Evolutionary conservation across 129 eudicot species (phyloP).

Genomic region (Tanacetum coccineum): DNA sequence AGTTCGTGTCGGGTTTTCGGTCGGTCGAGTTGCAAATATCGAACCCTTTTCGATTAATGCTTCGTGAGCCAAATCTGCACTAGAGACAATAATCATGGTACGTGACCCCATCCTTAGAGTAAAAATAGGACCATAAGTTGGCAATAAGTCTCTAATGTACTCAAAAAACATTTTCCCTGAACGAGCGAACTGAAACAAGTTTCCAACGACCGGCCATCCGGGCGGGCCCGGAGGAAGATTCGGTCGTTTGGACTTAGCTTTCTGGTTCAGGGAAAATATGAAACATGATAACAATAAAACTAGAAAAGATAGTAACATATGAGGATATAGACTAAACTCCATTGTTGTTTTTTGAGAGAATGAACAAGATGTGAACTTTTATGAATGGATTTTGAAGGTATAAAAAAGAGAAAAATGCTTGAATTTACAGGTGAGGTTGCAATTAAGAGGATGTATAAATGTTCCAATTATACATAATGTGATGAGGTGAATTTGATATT

Average conservation of each 20-base stretch:
- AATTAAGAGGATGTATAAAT: slow-evolving; percentile 12
- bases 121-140: slow-evolving; percentile 62
- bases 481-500: background rate
- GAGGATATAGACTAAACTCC: slow-evolving; percentile 29
- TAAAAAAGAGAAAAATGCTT: slow-evolving; percentile 4
- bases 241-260: slow-evolving; percentile 20
- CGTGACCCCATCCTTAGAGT: slow-evolving; percentile 70
- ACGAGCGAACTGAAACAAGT: slow-evolving; percentile 65
- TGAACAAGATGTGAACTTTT: background rate
- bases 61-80: slow-evolving; percentile 50
- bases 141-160: slow-evolving; percentile 46
- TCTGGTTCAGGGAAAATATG: slow-evolving; percentile 22
- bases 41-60: slow-evolving; percentile 56
- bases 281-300: slow-evolving; percentile 34
- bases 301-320: slow-evolving; percentile 42
- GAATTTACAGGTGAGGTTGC: slow-evolving; percentile 6
- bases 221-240: slow-evolving; percentile 81
- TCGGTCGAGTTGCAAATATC: slow-evolving; percentile 55
- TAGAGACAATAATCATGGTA: slow-evolving; percentile 56
- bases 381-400: slow-evolving; percentile 3
- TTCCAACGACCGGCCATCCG: slow-evolving; percentile 80
- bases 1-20: slow-evolving; percentile 64
- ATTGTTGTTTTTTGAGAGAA: slow-evolving; percentile 16
- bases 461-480: background rate
- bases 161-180: slow-evolving; percentile 71